A percentile compares a stretch with the other conserved stretches of the same genome.
Evolutionary conservation across 2,329 filamentous ascomycete genomes (phyloP).

Genomic region (Chalaropsis thielavioides): DNA sequence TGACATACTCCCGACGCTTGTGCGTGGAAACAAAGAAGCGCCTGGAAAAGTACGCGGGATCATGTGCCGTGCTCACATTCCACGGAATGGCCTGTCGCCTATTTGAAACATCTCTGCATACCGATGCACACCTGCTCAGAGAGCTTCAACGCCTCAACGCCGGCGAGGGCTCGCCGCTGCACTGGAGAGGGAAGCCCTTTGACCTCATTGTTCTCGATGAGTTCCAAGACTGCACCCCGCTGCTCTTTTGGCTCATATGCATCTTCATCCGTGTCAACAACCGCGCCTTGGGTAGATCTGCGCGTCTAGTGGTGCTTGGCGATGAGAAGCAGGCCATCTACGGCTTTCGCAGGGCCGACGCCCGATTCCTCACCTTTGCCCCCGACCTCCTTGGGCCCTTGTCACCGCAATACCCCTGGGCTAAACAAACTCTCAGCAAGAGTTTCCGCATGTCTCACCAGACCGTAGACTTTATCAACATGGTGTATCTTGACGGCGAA

Average conservation of each 20-base stretch:
- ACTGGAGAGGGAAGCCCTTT: constrained; percentile 21
- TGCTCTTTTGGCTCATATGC: constrained; percentile 22
- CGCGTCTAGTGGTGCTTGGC: constrained; percentile 23
- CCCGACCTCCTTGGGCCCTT: constrained; percentile 20
- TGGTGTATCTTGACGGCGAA: constrained; percentile 21
- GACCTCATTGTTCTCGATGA: constrained; percentile 25
- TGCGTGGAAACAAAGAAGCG: constrained; percentile 21
- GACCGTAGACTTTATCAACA: constrained; percentile 22
- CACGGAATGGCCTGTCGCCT: constrained; percentile 21
- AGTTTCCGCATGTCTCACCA: constrained; percentile 23
- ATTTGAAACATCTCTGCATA: constrained; percentile 18
- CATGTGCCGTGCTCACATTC: constrained; percentile 22
- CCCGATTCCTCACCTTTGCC: constrained; percentile 22
- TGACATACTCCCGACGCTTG: constrained; percentile 23
- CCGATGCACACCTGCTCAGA: constrained; percentile 19
- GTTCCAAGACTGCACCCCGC: constrained; percentile 24
- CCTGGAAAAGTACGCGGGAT: constrained; percentile 18
- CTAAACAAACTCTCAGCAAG: constrained; percentile 18
- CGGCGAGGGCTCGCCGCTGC: constrained; percentile 17
- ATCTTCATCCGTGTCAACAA: constrained; percentile 22
- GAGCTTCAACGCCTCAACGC: constrained; percentile 12
- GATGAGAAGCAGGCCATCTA: constrained; percentile 25
- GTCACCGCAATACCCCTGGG: constrained; percentile 20
- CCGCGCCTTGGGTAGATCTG: constrained; percentile 12
- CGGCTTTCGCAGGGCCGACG: constrained; percentile 22